phyloP scores from a whole-genome alignment of 495 filamentous ascomycete species.

The Penicillium macrosclerotiorum region DNA sequence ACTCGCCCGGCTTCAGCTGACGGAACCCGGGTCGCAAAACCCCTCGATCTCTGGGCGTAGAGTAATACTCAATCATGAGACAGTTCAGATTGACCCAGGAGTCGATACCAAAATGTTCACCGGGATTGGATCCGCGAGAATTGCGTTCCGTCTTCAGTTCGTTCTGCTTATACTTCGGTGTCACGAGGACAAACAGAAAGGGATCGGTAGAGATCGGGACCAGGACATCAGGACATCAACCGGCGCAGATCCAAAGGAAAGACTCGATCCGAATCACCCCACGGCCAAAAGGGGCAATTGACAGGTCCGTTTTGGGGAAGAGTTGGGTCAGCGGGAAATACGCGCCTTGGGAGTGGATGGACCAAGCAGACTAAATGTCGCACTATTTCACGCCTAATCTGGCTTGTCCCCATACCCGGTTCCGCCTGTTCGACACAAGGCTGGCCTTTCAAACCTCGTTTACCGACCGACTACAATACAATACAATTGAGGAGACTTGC shows the following conservation, averaged over 20 bases:
- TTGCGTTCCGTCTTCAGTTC: conserved; percentile 9
- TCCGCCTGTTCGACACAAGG: no score
- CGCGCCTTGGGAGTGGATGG: conserved; percentile 5
- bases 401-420: neutral
- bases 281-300: conserved; percentile 12
- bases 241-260: conserved; percentile 5
- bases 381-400: conserved; percentile 2
- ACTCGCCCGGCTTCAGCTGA: neutral
- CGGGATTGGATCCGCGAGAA: neutral
- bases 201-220: conserved; percentile 9
- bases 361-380: conserved; percentile 1
- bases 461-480: no score
- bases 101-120: conserved; percentile 3
- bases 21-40: neutral
- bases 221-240: neutral
- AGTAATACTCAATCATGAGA: conserved; percentile 3
- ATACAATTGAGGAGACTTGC: no score
- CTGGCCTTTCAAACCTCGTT: no score
- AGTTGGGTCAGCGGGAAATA: conserved; percentile 11
- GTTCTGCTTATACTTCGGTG: neutral
- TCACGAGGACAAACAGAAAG: conserved; percentile 1
- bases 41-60: neutral
- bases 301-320: no score
- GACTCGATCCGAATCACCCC: conserved; percentile 26
- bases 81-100: neutral